These are phyloP conservation scores for Sonneratia alba DNA, from an alignment of 345 rosid species.

Conservation along the genomic window DNA sequence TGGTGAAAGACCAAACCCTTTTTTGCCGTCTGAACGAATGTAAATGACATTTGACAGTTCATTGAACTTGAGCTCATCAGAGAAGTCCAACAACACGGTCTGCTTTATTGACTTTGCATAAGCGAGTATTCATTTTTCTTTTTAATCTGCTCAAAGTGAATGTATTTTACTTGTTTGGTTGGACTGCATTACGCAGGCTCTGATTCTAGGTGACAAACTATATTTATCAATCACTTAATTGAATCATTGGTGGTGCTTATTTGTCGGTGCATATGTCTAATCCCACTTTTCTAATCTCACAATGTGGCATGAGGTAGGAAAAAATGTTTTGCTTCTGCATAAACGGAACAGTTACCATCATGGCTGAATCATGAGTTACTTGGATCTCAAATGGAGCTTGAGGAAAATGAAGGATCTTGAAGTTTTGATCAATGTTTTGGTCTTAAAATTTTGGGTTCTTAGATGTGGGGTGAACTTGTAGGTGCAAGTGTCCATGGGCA, in stretches of 20 bases:
- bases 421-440: neutral
- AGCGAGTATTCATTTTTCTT: neutral
- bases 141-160: neutral
- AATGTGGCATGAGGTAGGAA: neutral
- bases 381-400: neutral
- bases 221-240: no score
- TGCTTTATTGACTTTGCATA: neutral
- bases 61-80: neutral
- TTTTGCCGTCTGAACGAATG: neutral
- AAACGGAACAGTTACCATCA: neutral
- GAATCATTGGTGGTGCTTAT: no score
- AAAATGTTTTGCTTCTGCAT: neutral
- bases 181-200: neutral
- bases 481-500: conserved; percentile 74
- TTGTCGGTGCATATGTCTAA: neutral
- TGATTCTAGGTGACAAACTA: neutral
- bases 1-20: neutral
- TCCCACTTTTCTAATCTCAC: no score
- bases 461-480: conserved; percentile 16
- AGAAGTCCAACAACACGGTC: neutral
- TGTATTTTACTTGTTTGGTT: neutral
- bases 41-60: neutral
- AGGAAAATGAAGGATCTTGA: neutral
- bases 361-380: neutral
- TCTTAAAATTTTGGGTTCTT: neutral